These are phyloP conservation scores for Nicotiana benthamiana DNA, from an alignment of 257 asterid species.

Conservation along the genomic window DNA sequence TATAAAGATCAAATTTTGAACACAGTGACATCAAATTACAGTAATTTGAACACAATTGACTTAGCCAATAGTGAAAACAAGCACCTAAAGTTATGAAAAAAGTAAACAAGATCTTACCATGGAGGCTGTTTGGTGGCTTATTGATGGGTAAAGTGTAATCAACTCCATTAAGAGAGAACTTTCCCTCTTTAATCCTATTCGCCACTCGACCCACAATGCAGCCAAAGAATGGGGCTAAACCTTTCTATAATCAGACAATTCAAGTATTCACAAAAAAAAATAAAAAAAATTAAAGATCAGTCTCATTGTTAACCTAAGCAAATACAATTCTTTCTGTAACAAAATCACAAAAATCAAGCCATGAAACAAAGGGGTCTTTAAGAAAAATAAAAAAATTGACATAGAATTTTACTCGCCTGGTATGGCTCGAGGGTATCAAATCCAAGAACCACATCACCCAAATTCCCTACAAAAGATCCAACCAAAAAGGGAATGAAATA, in stretches of 20 bases:
- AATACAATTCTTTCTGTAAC: neutral
- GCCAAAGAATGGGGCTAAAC: constrained; percentile 84
- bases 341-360: neutral
- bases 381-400: neutral
- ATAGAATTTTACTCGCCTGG: constrained; percentile 33
- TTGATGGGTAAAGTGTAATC: constrained; percentile 69
- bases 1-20: neutral
- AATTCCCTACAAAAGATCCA: constrained; percentile 46
- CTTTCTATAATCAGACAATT: constrained; percentile 49
- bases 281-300: neutral
- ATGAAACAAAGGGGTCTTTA: neutral
- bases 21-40: neutral
- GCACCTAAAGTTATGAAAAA: neutral
- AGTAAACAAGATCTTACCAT: constrained; percentile 39
- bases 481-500: neutral
- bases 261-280: neutral
- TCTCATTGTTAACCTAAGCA: neutral
- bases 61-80: neutral
- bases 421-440: constrained; percentile 88
- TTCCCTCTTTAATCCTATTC: constrained; percentile 86
- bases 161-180: constrained; percentile 62
- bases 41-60: neutral
- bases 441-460: constrained; percentile 95
- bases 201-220: constrained; percentile 99
- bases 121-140: constrained; percentile 93